Conservation (phyloP, 805 yeast genomes). For the Candida incommunis region DNA sequence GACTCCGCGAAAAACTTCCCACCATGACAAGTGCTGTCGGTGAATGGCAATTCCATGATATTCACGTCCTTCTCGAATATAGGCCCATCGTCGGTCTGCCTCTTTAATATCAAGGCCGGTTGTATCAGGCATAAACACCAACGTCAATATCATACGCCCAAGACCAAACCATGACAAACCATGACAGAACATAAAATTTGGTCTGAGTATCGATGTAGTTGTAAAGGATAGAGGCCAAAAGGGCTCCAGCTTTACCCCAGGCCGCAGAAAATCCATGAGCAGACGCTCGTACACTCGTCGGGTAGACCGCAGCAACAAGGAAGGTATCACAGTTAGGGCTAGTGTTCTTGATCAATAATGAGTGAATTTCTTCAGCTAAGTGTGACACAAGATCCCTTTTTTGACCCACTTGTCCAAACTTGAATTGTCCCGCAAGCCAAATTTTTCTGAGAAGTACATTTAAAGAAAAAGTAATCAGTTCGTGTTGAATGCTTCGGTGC, state of each 20-base stretch:
- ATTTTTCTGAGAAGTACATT: no score
- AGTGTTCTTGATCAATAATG: constrained; percentile 51
- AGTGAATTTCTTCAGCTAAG: no score
- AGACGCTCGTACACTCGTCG: constrained; percentile 50
- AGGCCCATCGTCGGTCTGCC: constrained; percentile 25
- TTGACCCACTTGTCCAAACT: no score
- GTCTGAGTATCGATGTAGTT: constrained; percentile 22
- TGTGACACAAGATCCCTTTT: no score
- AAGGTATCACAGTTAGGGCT: constrained; percentile 56
- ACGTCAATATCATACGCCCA: constrained; percentile 21
- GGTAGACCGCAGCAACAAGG: constrained; percentile 50
- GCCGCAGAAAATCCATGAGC: constrained; percentile 60
- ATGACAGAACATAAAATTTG: constrained; percentile 24
- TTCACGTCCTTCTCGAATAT: constrained; percentile 23
- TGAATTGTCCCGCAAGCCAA: no score
- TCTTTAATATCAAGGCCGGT: constrained; percentile 25
- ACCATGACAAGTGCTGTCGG: constrained; percentile 21
- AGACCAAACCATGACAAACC: constrained; percentile 30
- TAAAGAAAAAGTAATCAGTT: no score
- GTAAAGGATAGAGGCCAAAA: constrained; percentile 32
- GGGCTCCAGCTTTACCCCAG: constrained; percentile 50
- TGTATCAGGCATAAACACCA: constrained; percentile 22
- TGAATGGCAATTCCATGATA: constrained; percentile 26
- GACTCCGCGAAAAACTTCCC: constrained; percentile 22
- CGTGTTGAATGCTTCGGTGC: no score